phyloP scores from a whole-genome alignment of 2,329 filamentous ascomycete genomes.

The Kalmusia sp. region DNA sequence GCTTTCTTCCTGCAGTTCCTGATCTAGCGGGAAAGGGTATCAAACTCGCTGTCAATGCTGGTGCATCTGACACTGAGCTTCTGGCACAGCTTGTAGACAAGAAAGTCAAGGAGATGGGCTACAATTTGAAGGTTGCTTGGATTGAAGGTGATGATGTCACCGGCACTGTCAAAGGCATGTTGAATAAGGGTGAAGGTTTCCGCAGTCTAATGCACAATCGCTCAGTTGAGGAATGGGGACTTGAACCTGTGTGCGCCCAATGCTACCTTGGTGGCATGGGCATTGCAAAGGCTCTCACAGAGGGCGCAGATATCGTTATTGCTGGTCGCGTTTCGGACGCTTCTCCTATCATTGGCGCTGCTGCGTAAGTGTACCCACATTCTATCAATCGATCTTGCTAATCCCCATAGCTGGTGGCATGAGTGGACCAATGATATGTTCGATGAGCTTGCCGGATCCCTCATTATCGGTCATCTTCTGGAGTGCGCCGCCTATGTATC shows the following conservation, averaged over 20 bases:
- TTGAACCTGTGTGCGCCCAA: slow-evolving; percentile 40
- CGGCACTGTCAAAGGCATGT: slow-evolving; percentile 43
- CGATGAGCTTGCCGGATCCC: slow-evolving; percentile 2
- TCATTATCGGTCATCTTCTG: slow-evolving; percentile 47
- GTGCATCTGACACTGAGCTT: slow-evolving; percentile 36
- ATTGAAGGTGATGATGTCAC: slow-evolving; percentile 53
- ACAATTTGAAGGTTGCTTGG: slow-evolving; percentile 44
- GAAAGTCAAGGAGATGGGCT: slow-evolving; percentile 30
- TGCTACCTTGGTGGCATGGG: slow-evolving; percentile 53
- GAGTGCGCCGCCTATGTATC: slow-evolving; percentile 52
- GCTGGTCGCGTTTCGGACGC: slow-evolving; percentile 54
- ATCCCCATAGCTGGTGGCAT: slow-evolving; percentile 47
- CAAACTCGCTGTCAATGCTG: slow-evolving; percentile 42
- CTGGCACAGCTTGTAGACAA: slow-evolving; percentile 35
- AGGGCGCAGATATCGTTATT: slow-evolving; percentile 53
- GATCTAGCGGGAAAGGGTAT: slow-evolving; percentile 34
- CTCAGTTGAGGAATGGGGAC: slow-evolving; percentile 43
- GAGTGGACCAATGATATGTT: slow-evolving; percentile 36
- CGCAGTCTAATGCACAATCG: slow-evolving; percentile 48
- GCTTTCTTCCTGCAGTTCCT: slow-evolving; percentile 50
- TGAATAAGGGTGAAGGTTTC: slow-evolving; percentile 47
- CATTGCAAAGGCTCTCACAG: slow-evolving; percentile 48
- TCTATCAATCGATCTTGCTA: slow-evolving; percentile 23
- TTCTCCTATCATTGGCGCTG: slow-evolving; percentile 52
- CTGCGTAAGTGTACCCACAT: slow-evolving; percentile 23